Base-by-base conservation (phyloP, 2,329 filamentous ascomycete genomes). In the Arthrobotrys pseudoclavata region DNA sequence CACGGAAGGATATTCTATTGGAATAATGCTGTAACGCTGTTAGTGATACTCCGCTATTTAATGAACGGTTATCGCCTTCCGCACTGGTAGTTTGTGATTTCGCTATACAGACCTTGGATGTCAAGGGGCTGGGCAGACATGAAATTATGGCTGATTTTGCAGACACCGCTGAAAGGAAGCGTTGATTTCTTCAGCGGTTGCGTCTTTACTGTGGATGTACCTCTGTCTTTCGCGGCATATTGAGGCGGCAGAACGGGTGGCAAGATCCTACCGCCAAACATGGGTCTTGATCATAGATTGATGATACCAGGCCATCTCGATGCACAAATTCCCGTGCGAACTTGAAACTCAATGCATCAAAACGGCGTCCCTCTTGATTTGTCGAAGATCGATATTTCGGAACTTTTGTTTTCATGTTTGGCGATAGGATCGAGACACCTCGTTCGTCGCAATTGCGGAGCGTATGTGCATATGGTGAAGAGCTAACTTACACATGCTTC, bases 401-500 rank as follows among this genome's bases (percentile, higher is more conserved):
- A 57, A 10, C 4, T n/a, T n/a, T 3, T 9, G 12, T 10, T 18
- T n/a, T 42, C 31, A 42, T 60, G 34, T 42, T 60, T 15, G 34
- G 34, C 31, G 20, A n/a, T 4, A 34, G 1, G 34, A 26, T n/a
- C 20, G 1, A 42, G n/a, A 18, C 55, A 42, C 55, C 22, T 9
- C 15, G 13, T 60, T 18, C 34, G 4, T 26, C 34, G 18, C 55
- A n/a, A 5, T n/a, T 55, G 60, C 66, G 66, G 34, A 50, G 52
- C 50, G 60, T 70, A 20, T 45, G 20, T 18, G 6, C 15, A n/a
- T 18, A 75, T 55, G 55, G 47, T 66, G 57, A 31, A 57, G 57
- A 68, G 18, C 48, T 69, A 62, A 76, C 72, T 76, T 76, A 76
- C 72, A 76, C 72, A 76, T 66, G 72, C 72, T 76, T 76, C 72